Evolutionary conservation across 768 basidiomycete genomes (phyloP).

Genomic region (Sutorius australiensis): DNA sequence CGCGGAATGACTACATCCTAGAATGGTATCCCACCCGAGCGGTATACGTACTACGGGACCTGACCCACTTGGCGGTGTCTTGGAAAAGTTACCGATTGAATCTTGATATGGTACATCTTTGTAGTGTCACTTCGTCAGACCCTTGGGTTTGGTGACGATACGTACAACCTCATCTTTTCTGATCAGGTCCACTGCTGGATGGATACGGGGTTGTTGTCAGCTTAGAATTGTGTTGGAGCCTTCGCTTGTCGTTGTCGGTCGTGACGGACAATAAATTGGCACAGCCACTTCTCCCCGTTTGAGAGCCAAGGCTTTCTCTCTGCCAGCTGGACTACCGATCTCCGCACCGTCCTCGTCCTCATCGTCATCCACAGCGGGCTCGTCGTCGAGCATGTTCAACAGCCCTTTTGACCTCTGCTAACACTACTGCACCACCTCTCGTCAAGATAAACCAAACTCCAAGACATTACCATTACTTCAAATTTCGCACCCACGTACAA

Average conservation of each 20-base stretch:
- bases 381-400: constrained; percentile 18
- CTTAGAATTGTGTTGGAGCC: too few relatives aligned
- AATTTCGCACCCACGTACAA: background rate
- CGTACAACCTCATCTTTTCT: background rate
- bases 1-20: background rate
- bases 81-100: too few relatives aligned
- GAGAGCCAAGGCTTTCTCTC: background rate
- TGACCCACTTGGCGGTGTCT: too few relatives aligned
- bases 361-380: constrained; percentile 10
- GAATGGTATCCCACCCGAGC: too few relatives aligned
- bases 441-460: background rate
- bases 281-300: constrained; percentile 16
- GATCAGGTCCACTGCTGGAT: background rate
- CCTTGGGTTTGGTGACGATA: background rate
- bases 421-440: background rate
- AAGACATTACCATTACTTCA: background rate
- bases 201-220: background rate
- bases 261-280: background rate
- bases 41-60: too few relatives aligned
- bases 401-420: background rate
- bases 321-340: background rate
- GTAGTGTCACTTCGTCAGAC: background rate
- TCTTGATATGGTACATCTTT: too few relatives aligned
- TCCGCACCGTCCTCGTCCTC: background rate
- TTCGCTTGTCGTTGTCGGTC: background rate